Evolutionary conservation across 345 rosid genomes (phyloP), one percentile per base, ranked within the genome.

Genomic region (Chamaenerion angustifolium): DNA sequence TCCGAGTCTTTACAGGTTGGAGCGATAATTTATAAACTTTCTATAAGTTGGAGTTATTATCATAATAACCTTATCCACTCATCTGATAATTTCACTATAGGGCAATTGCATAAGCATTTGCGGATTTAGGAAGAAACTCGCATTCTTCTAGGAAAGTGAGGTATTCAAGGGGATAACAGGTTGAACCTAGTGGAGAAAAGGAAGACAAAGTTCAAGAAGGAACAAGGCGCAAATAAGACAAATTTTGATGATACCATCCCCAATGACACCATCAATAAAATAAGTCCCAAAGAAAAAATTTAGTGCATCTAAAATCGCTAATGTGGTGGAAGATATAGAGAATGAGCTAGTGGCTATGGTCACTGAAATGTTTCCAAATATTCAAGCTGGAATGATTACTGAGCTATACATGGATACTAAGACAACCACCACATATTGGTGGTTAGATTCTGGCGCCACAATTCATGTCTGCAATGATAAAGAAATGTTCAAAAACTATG

Each of bases 1-100:
- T n/a, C n/a, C n/a, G n/a, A n/a, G n/a, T n/a, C n/a, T n/a, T 45
- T 45, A 45, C 48, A 45, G 14, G 48, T 45, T 5, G 48, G 48
- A 13, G 48, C 48, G 6, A 45, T 45, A 6, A 45, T 45, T 11
- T 45, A 9, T 6, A 45, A 45, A 45, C 12, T 45, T 8, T 11
- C 12, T 8, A 6, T 6, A 7, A 45, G 11, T 11, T 45, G 10
- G 10, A 45, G 14, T 13, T 9, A 45, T 7, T 45, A 45, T 45
- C 4, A 11, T 7, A 45, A 45, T 9, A 45, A 45, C 9, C 7
- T 45, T 6, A 5, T 45, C 7, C 48, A 45, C 10, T 8, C 14
- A 11, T 5, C 8, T 5, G 48, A 45, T 11, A 6, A 45, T 13
- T 45, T 45, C 48, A 6, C 48, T 13, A 45, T 45, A 6, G 48